phyloP scores from a whole-genome alignment of 2,329 filamentous ascomycete genomes.

The Diaporthe sp. region DNA sequence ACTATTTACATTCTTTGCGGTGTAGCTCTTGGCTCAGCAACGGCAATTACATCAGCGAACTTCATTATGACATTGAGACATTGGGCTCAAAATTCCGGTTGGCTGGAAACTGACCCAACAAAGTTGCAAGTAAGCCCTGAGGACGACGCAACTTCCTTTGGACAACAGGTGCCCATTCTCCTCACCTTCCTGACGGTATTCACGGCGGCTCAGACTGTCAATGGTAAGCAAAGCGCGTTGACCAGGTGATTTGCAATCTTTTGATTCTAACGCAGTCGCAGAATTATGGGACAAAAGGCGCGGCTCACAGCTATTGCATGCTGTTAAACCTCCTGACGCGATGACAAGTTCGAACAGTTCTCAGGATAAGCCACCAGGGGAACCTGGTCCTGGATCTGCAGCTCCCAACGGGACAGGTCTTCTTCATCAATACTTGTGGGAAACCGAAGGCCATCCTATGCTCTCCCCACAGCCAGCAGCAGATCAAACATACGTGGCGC shows the following conservation, averaged over 20 bases:
- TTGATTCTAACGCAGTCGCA: background rate
- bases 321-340: background rate
- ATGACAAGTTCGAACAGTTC: background rate
- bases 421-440: background rate
- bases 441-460: background rate
- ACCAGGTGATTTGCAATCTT: background rate
- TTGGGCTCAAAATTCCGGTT: background rate
- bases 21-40: background rate
- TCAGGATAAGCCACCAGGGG: background rate
- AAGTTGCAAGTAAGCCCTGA: conserved; percentile 46
- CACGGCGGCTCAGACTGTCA: conserved; percentile 49
- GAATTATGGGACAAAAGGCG: conserved; percentile 15
- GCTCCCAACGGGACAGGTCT: background rate
- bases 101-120: conserved; percentile 42
- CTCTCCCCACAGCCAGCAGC: background rate
- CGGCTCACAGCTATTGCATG: background rate
- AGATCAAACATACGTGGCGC: background rate
- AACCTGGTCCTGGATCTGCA: background rate
- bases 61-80: conserved; percentile 9
- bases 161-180: conserved; percentile 54
- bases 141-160: conserved; percentile 52
- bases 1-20: conserved; percentile 6
- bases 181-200: conserved; percentile 50
- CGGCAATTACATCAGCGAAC: background rate
- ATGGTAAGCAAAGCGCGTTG: conserved; percentile 42